Evolutionary conservation across 257 asterid genomes (phyloP).

Genomic region (Hygrophila difformis): DNA sequence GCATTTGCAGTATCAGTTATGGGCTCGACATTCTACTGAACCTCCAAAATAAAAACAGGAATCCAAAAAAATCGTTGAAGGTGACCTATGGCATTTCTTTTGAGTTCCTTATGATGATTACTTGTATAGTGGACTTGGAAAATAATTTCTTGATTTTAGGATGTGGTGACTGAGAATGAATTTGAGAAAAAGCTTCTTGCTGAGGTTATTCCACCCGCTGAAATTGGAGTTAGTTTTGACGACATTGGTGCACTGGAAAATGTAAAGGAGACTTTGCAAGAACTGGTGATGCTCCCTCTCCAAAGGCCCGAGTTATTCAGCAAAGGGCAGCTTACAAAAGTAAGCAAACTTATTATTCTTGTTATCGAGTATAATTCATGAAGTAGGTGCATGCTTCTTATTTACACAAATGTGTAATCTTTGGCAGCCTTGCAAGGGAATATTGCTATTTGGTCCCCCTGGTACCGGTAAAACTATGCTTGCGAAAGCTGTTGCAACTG

Average conservation of each 20-base stretch:
- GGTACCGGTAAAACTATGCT: slow-evolving; percentile 41
- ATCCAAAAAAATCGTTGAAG: slow-evolving; percentile 54
- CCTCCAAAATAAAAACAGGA: slow-evolving; percentile 44
- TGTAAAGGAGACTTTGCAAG: slow-evolving; percentile 24
- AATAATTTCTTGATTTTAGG: slow-evolving; percentile 16
- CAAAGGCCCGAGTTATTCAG: slow-evolving; percentile 33
- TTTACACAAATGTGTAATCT: not conserved
- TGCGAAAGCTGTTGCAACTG: slow-evolving; percentile 39
- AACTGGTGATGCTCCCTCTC: slow-evolving; percentile 31
- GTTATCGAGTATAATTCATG: not conserved
- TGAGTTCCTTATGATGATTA: not conserved
- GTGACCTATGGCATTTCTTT: slow-evolving; percentile 20
- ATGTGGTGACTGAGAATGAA: slow-evolving; percentile 18
- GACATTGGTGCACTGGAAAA: slow-evolving; percentile 31
- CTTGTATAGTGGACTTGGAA: not conserved
- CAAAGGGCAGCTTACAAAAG: slow-evolving; percentile 25
- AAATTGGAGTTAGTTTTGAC: slow-evolving; percentile 26
- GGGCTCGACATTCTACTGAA: slow-evolving; percentile 40
- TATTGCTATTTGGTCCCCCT: slow-evolving; percentile 40
- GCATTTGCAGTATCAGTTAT: slow-evolving; percentile 40
- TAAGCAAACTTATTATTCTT: not conserved
- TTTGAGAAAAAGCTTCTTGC: slow-evolving; percentile 24
- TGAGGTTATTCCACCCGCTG: slow-evolving; percentile 20
- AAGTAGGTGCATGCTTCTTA: not conserved
- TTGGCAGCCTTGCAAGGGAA: slow-evolving; percentile 34